These are phyloP conservation scores for Syzygium aromaticum DNA, from an alignment of 345 rosid genomes.

Conservation along the genomic window DNA sequence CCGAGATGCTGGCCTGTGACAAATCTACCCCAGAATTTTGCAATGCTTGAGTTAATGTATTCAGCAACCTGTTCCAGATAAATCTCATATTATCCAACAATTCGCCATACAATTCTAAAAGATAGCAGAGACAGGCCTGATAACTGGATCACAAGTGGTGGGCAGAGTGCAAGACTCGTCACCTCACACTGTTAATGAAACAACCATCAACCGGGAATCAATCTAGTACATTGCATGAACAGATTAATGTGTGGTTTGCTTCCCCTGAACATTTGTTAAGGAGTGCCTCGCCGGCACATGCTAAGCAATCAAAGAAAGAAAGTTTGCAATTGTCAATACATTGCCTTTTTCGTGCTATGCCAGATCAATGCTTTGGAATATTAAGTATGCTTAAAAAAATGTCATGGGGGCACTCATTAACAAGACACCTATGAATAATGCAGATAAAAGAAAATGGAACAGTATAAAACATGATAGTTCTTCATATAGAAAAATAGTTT, in stretches of 20 bases:
- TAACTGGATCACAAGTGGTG: neutral
- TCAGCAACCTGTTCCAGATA: conserved; percentile 50
- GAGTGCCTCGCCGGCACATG: neutral
- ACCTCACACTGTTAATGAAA: neutral
- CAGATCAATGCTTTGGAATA: neutral
- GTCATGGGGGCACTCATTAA: neutral
- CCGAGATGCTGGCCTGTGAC: conserved; percentile 78
- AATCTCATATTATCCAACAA: neutral
- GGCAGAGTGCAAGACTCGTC: neutral
- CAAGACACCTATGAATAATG: neutral
- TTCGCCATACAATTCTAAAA: neutral
- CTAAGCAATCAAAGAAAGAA: neutral
- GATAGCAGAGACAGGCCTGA: neutral
- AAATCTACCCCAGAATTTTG: conserved; percentile 87
- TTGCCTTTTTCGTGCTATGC: neutral
- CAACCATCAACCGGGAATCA: neutral
- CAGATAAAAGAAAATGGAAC: neutral
- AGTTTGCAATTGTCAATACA: neutral
- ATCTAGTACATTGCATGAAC: neutral
- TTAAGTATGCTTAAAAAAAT: neutral
- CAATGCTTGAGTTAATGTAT: conserved; percentile 67
- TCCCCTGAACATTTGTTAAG: neutral
- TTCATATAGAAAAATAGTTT: neutral
- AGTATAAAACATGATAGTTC: neutral
- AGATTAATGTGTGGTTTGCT: neutral